Conservation (phyloP, 257 asterid species). For the Agastache rugosa region DNA sequence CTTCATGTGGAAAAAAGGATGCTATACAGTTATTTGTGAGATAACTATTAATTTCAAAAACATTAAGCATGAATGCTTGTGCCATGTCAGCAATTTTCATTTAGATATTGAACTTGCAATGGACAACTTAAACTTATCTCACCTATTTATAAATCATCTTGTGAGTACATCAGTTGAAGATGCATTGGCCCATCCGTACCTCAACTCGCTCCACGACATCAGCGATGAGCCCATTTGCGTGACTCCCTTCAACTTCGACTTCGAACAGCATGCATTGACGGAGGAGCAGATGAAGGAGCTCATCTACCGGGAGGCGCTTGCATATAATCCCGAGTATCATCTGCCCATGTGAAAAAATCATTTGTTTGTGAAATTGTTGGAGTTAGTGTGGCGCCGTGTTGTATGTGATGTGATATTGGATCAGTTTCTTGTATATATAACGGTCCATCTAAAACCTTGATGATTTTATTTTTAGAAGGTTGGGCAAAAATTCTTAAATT, state of each 20-base stretch:
- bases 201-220: conserved; percentile 93
- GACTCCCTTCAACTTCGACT: conserved; percentile 93
- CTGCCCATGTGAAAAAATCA: conserved; percentile 54
- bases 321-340: conserved; percentile 90
- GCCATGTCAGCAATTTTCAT: not conserved
- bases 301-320: conserved; percentile 84
- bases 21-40: not conserved
- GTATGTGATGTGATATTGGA: conserved; percentile 45
- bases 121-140: not conserved
- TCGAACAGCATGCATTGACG: conserved; percentile 87
- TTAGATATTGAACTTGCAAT: not conserved
- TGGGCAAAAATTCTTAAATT: conserved; percentile 21
- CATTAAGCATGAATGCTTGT: not conserved
- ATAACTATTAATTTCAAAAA: not conserved
- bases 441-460: conserved; percentile 38
- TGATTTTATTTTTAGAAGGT: conserved; percentile 31
- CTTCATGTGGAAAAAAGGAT: not conserved
- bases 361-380: conserved; percentile 28
- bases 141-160: not conserved
- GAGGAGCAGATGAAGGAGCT: conserved; percentile 99
- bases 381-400: conserved; percentile 34
- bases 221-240: conserved; percentile 88
- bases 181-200: conserved; percentile 91
- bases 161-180: conserved; percentile 69
- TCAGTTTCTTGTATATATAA: conserved; percentile 46